Conservation (phyloP, 2,329 filamentous ascomycete genomes). For the Sporothrix protearum region DNA sequence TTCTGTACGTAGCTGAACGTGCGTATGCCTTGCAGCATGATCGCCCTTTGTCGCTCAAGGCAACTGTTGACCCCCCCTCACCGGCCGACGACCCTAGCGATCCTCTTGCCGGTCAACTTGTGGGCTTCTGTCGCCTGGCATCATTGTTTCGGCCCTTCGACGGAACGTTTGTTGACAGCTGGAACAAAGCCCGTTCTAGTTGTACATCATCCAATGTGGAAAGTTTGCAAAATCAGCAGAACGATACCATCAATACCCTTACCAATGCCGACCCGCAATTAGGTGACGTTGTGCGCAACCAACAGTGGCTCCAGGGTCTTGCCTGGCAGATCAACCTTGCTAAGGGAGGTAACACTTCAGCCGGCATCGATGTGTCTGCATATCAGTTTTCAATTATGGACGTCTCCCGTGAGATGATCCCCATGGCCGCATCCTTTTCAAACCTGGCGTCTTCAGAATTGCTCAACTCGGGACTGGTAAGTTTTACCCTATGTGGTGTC, state of each 20-base stretch:
- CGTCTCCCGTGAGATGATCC: conserved; percentile 60
- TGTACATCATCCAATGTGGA: conserved; percentile 56
- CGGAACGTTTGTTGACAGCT: conserved; percentile 58
- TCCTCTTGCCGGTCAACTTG: conserved; percentile 50
- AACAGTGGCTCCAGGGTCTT: conserved; percentile 63
- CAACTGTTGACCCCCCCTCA: conserved; percentile 63
- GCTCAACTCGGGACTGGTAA: conserved; percentile 68
- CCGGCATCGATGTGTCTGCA: not conserved
- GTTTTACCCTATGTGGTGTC: conserved; percentile 33
- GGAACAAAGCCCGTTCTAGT: conserved; percentile 61
- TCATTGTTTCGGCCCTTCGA: conserved; percentile 65
- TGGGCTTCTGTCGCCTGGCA: conserved; percentile 57
- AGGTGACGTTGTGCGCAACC: conserved; percentile 55
- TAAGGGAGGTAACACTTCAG: conserved; percentile 48
- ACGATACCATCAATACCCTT: conserved; percentile 51
- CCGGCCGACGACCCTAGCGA: conserved; percentile 59
- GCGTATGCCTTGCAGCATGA: conserved; percentile 69
- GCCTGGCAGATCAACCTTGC: conserved; percentile 59
- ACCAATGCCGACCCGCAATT: conserved; percentile 53
- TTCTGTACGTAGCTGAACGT: conserved; percentile 67
- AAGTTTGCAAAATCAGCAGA: conserved; percentile 60
- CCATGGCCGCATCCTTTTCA: conserved; percentile 68
- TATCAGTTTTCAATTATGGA: conserved; percentile 60
- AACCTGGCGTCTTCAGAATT: conserved; percentile 66
- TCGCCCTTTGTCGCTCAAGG: conserved; percentile 66